Evolutionary conservation across 164 flowering plant genomes (phyloP).

Genomic region (Dillenia turbinata): DNA sequence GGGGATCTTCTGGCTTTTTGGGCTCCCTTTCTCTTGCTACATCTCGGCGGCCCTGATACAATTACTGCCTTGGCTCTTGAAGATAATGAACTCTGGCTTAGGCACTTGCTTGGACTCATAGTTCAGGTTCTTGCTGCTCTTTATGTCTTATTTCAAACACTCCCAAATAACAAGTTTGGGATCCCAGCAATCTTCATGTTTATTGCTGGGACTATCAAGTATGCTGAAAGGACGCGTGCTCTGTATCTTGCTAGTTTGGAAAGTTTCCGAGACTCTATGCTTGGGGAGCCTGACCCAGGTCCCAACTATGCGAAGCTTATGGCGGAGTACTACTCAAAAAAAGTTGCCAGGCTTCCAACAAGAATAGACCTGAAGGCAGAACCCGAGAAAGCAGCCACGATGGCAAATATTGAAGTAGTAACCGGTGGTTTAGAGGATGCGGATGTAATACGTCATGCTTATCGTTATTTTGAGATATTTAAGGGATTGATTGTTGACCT

Average conservation of each 20-base stretch:
- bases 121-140: slow-evolving; percentile 22
- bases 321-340: slow-evolving; percentile 35
- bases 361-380: slow-evolving; percentile 9
- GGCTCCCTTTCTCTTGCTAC: slow-evolving; percentile 59
- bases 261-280: slow-evolving; percentile 25
- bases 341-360: slow-evolving; percentile 25
- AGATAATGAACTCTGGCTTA: slow-evolving; percentile 51
- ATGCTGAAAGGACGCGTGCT: slow-evolving; percentile 31
- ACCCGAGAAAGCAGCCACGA: slow-evolving; percentile 6
- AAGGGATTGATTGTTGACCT: slow-evolving; percentile 41
- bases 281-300: slow-evolving; percentile 26
- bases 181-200: slow-evolving; percentile 32
- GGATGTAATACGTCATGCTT: slow-evolving; percentile 23
- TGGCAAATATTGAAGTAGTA: not conserved
- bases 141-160: slow-evolving; percentile 28
- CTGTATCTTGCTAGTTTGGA: slow-evolving; percentile 31
- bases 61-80: slow-evolving; percentile 57
- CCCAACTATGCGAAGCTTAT: slow-evolving; percentile 41
- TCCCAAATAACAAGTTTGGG: slow-evolving; percentile 18
- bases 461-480: slow-evolving; percentile 22
- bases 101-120: slow-evolving; percentile 34
- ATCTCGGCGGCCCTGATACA: slow-evolving; percentile 72
- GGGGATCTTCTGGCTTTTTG: slow-evolving; percentile 37
- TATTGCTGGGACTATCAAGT: slow-evolving; percentile 33
- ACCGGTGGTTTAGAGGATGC: not conserved